phyloP scores from a whole-genome alignment of 2,329 filamentous ascomycete genomes.

The Alternaria gaisen region DNA sequence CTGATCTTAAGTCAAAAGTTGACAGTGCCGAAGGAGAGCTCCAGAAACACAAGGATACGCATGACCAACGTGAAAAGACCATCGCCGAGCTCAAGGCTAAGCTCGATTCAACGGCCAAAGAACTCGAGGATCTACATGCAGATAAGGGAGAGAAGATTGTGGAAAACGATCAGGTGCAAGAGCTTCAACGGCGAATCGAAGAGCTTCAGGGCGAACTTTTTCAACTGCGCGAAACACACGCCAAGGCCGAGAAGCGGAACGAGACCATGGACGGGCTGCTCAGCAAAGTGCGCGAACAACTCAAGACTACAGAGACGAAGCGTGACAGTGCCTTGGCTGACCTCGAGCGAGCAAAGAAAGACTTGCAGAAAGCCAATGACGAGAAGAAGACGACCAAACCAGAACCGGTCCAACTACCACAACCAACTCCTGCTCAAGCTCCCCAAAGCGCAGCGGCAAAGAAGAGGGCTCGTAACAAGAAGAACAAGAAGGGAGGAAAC shows the following conservation, averaged over 20 bases:
- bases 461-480: conserved; percentile 78
- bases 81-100: conserved; percentile 45
- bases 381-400: conserved; percentile 25
- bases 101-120: conserved; percentile 52
- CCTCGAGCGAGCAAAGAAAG: conserved; percentile 46
- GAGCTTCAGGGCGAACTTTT: conserved; percentile 44
- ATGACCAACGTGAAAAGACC: conserved; percentile 56
- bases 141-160: conserved; percentile 43
- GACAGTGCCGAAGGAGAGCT: conserved; percentile 57
- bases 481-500: conserved; percentile 81
- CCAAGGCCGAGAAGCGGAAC: conserved; percentile 61
- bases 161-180: conserved; percentile 38
- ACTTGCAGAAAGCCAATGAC: conserved; percentile 33
- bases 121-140: conserved; percentile 58
- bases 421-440: conserved; percentile 29
- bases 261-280: conserved; percentile 65
- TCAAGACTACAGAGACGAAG: conserved; percentile 62
- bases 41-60: conserved; percentile 51
- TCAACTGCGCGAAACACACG: conserved; percentile 39
- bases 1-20: conserved; percentile 42
- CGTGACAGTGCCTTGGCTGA: conserved; percentile 57
- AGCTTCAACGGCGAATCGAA: conserved; percentile 40
- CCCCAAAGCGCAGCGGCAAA: conserved; percentile 61
- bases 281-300: conserved; percentile 62
- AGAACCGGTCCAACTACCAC: conserved; percentile 22